phyloP scores from a whole-genome alignment of 1,284 basidiomycete species.

The Sporisorium scitamineum region DNA sequence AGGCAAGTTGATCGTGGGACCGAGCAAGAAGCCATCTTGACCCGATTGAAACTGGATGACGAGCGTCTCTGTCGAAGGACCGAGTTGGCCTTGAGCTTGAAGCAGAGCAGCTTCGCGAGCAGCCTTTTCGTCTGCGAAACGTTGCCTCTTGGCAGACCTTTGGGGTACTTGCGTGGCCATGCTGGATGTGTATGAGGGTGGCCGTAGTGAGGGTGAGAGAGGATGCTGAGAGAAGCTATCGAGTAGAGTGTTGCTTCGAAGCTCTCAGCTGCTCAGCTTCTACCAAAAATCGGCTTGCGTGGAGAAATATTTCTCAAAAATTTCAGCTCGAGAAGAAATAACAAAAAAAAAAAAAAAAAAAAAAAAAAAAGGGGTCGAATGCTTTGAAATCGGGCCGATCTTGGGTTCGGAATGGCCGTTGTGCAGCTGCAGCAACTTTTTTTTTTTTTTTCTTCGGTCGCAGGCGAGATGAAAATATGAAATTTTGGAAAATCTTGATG shows the following conservation, averaged over 20 bases:
- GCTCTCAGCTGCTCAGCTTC: not conserved
- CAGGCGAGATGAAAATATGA: conserved; percentile 6
- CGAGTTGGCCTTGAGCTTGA: conserved; percentile 54
- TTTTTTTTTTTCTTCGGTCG: conserved; percentile 12
- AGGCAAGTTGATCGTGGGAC: conserved; percentile 64
- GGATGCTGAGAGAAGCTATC: not conserved
- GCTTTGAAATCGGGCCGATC: conserved; percentile 19
- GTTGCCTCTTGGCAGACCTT: conserved; percentile 59
- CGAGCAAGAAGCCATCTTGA: conserved; percentile 59
- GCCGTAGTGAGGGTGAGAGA: not conserved
- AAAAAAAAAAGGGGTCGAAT: conserved; percentile 10
- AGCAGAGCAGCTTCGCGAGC: conserved; percentile 47
- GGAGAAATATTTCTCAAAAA: conserved; percentile 35
- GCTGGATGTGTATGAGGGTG: not conserved
- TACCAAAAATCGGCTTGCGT: not conserved
- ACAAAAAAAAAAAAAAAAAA: conserved; percentile 4
- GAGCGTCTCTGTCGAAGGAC: conserved; percentile 57
- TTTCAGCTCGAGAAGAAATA: conserved; percentile 18
- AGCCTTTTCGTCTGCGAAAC: conserved; percentile 50
- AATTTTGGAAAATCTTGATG: conserved; percentile 14
- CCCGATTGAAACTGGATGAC: conserved; percentile 66
- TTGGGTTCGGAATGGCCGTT: not conserved
- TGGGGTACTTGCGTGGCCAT: conserved; percentile 65
- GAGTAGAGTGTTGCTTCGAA: conserved; percentile 2
- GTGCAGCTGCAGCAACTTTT: conserved; percentile 7